Evolutionary conservation across 192 early-diverging fungal species (phyloP).

Genomic region (Rhizophagus sp.): DNA sequence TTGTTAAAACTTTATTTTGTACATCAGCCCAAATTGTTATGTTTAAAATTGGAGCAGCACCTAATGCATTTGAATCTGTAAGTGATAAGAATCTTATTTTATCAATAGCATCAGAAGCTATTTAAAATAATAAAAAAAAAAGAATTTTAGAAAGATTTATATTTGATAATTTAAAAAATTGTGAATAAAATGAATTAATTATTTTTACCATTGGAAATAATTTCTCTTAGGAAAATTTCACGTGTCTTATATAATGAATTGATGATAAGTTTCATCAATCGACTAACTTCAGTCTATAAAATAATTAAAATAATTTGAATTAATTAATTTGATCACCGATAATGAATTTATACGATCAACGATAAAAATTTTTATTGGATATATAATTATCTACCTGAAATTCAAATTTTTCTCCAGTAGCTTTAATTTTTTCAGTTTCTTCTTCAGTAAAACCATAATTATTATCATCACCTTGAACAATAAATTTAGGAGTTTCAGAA

Average conservation of each 20-base stretch:
- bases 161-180: background rate
- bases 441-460: conserved; percentile 12
- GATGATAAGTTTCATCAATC: conserved; percentile 93
- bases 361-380: too few species aligned
- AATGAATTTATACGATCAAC: too few species aligned
- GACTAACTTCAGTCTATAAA: conserved; percentile 81
- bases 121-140: background rate
- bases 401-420: conserved; percentile 22
- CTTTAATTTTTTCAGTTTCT: conserved; percentile 7
- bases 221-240: conserved; percentile 96
- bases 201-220: conserved; percentile 80
- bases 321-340: too few species aligned
- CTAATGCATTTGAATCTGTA: conserved; percentile 66
- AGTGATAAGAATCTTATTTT: conserved; percentile 83
- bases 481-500: background rate
- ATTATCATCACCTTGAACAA: background rate
- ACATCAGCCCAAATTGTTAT: conserved; percentile 81
- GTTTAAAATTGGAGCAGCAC: conserved; percentile 68
- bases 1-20: conserved; percentile 73
- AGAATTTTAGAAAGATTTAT: background rate
- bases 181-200: background rate
- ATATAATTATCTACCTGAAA: conserved; percentile 17
- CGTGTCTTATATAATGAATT: conserved; percentile 94
- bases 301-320: too few species aligned
- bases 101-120: conserved; percentile 91